These are phyloP conservation scores for Blastobotrys aristatus DNA, from an alignment of 1,139 yeast genomes.

Conservation along the genomic window DNA sequence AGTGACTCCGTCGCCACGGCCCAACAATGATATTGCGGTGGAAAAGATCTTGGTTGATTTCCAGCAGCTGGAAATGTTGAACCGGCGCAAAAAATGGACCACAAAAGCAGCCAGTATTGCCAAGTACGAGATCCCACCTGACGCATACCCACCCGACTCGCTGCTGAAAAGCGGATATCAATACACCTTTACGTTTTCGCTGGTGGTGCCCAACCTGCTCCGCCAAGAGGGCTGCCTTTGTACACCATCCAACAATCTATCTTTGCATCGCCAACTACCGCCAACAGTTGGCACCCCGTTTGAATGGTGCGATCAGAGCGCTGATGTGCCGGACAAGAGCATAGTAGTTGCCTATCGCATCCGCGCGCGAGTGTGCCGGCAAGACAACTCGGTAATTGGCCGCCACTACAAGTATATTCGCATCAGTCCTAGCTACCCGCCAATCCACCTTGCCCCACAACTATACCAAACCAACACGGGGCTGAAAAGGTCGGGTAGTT, in stretches of 20 bases:
- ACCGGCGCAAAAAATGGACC: constrained; percentile 6
- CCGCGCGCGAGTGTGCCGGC: constrained; percentile 18
- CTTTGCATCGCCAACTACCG: constrained; percentile 14
- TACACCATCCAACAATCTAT: constrained; percentile 6
- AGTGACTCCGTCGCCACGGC: constrained; percentile 13
- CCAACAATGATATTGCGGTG: constrained; percentile 12
- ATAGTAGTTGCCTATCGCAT: constrained; percentile 19
- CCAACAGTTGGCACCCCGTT: constrained; percentile 14
- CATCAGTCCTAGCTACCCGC: constrained; percentile 13
- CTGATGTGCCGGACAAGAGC: constrained; percentile 13
- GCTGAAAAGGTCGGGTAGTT: not conserved
- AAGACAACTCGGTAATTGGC: not conserved
- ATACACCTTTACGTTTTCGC: constrained; percentile 20
- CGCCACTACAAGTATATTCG: constrained; percentile 10
- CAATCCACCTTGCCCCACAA: constrained; percentile 7
- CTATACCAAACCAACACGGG: not conserved
- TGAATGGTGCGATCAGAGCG: not conserved
- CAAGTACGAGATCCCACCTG: constrained; percentile 17
- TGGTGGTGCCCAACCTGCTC: constrained; percentile 19
- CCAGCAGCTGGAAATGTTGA: constrained; percentile 16
- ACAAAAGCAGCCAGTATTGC: constrained; percentile 12
- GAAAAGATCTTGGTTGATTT: constrained; percentile 14
- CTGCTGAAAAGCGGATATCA: constrained; percentile 18
- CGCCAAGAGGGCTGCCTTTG: not conserved
- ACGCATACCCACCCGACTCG: constrained; percentile 18